A percentile compares a stretch with the other conserved stretches of the same genome.
phyloP scores from a whole-genome alignment of 2,329 filamentous ascomycete species.

The Alternaria tenuissima region DNA sequence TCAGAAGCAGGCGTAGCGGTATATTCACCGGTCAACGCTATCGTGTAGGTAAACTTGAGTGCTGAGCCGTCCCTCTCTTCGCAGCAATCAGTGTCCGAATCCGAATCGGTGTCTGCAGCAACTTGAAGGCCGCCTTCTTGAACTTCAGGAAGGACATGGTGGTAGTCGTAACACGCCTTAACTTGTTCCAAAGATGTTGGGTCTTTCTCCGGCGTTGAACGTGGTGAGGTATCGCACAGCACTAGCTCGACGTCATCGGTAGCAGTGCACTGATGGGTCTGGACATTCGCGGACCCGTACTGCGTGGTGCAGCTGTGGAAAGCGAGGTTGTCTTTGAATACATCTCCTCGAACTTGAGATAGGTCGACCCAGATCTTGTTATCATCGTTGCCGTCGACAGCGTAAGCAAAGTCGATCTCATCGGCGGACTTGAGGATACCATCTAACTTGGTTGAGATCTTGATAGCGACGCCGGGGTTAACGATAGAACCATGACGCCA shows the following conservation, averaged over 20 bases:
- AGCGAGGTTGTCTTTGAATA: slow-evolving; percentile 18
- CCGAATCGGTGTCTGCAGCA: not conserved
- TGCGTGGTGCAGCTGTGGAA: slow-evolving; percentile 31
- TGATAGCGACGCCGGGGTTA: slow-evolving; percentile 38
- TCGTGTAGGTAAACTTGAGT: slow-evolving; percentile 1
- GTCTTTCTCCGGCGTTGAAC: slow-evolving; percentile 16
- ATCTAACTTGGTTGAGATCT: slow-evolving; percentile 31
- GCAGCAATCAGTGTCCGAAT: not conserved
- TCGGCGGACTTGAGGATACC: slow-evolving; percentile 27
- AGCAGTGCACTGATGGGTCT: slow-evolving; percentile 26
- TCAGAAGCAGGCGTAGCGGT: not conserved
- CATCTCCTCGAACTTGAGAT: slow-evolving; percentile 21
- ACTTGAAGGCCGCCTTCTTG: not conserved
- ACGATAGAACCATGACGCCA: slow-evolving; percentile 28
- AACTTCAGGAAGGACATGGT: not conserved
- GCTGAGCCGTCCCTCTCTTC: not conserved
- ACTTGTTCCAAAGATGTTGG: slow-evolving; percentile 17
- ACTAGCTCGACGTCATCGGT: slow-evolving; percentile 38
- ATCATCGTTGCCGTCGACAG: slow-evolving; percentile 23
- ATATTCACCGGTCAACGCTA: not conserved
- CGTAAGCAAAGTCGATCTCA: slow-evolving; percentile 39
- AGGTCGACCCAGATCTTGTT: slow-evolving; percentile 33
- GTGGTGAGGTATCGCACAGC: slow-evolving; percentile 28
- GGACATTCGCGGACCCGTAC: slow-evolving; percentile 18
- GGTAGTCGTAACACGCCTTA: slow-evolving; percentile 21